Percentiles rank a stretch among this genome's conserved stretches.
These are phyloP conservation scores for Pythium aquatile DNA, from an alignment of 352 stramenopile genomes.

Conservation along the genomic window DNA sequence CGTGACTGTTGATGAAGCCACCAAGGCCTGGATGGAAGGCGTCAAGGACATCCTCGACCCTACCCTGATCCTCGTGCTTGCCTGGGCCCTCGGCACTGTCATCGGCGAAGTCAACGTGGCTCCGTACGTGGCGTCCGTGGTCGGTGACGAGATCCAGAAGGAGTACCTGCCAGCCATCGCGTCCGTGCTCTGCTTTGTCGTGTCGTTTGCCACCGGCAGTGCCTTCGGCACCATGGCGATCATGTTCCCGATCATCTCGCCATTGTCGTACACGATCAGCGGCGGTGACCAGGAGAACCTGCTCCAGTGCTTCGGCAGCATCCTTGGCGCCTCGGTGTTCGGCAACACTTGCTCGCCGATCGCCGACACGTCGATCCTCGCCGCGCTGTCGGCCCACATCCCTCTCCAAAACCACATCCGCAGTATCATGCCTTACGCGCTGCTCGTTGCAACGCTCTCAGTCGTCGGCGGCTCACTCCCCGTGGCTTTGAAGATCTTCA, in stretches of 20 bases:
- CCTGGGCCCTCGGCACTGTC: conserved; percentile 86
- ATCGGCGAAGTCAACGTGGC: conserved; percentile 87
- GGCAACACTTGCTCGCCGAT: conserved; percentile 91
- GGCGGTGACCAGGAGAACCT: conserved; percentile 79
- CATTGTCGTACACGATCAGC: conserved; percentile 82
- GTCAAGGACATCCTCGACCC: conserved; percentile 92
- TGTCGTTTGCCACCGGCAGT: conserved; percentile 90
- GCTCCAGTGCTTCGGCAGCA: conserved; percentile 84
- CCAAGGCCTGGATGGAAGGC: conserved; percentile 89
- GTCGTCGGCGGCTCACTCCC: conserved; percentile 68
- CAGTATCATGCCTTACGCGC: conserved; percentile 82
- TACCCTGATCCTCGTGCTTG: conserved; percentile 87
- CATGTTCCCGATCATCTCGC: conserved; percentile 90
- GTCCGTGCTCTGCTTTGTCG: conserved; percentile 82
- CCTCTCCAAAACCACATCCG: conserved; percentile 81
- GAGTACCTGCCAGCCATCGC: conserved; percentile 81
- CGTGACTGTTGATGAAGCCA: conserved; percentile 83
- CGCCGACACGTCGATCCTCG: conserved; percentile 91
- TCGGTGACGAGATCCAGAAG: conserved; percentile 70
- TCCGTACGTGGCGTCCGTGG: conserved; percentile 75
- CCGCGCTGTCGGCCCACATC: conserved; percentile 74
- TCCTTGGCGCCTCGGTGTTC: conserved; percentile 85
- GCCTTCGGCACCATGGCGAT: conserved; percentile 92
- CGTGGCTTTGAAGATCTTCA: conserved; percentile 72
- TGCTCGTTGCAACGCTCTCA: conserved; percentile 69